Conservation (phyloP, 306 rosid genomes). For the Rosa lucieae region DNA sequence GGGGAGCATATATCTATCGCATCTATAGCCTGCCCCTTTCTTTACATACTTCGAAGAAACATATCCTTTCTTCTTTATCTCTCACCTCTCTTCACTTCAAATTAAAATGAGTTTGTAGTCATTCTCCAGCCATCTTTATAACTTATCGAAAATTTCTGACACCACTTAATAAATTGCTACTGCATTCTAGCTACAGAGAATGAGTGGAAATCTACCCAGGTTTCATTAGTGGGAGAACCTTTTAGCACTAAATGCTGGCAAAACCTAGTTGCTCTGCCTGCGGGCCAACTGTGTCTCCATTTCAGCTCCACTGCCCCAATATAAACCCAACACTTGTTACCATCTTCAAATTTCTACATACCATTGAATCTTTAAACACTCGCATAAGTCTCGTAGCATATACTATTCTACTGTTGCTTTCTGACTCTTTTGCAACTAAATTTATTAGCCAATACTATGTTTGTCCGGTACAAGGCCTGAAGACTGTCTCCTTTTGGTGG, state of each 20-base stretch:
- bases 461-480: conserved; percentile 4
- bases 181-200: not conserved
- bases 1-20: not conserved
- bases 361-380: not conserved
- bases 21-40: too few species aligned
- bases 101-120: too few species aligned
- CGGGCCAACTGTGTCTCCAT: conserved; percentile 36
- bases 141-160: not conserved
- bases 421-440: not conserved
- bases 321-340: conserved; percentile 17
- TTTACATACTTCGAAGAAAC: too few species aligned
- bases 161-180: not conserved
- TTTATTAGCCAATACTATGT: conserved; percentile 1
- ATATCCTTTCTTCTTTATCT: not conserved
- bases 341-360: not conserved
- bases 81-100: not conserved
- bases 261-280: conserved; percentile 18
- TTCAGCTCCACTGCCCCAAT: conserved; percentile 27
- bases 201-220: not conserved
- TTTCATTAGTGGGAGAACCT: conserved; percentile 14
- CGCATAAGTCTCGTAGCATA: not conserved
- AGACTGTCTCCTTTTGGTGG: conserved; percentile 18
- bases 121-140: too few species aligned
- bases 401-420: not conserved
- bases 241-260: not conserved